Evolutionary conservation across 129 eudicot genomes (phyloP), one percentile per base, ranked within the genome.

Genomic region (carrot (Daucus carota)): DNA sequence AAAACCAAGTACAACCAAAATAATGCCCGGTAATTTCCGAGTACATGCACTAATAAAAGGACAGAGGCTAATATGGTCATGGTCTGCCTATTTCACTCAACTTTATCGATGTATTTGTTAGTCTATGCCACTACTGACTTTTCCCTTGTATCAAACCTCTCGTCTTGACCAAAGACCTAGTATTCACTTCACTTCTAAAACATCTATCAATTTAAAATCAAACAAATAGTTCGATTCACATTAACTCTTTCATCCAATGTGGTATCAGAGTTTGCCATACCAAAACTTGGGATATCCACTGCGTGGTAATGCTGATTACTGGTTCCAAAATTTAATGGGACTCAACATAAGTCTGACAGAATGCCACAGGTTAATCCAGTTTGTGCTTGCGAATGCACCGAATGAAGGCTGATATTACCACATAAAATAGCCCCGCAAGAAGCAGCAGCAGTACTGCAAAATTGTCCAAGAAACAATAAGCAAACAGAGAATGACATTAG

Each of bases 401-500:
- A 8, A 76, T 73, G 74, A 76, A 47, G 44, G 86, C 32, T 28
- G 80, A 74, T 78, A 86, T 57, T 29, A 41, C 75, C 73, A 70
- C 43, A 76, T 78, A 89, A 31, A 78, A 28, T 48, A 80, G 77
- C 46, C 87, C 93, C 54, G 84, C 45, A 76, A 80, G 83, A 73
- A 82, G 73, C 50, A 84, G 84, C 26, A 89, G 78, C 84, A 76
- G 65, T 74, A 82, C 90, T 89, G 81, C 88, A 82, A 76, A n/a
- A 36, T 63, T 43, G 24, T 76, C 28, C 12, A 3, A 29, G 43
- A 67, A 44, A 59, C 31, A 34, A 31, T 45, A 24, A 72, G 32
- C 52, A 15, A 67, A 17, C 45, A 67, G 40, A 15, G 59, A 1
- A 13, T 20, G 12, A 66, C 24, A 32, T 31, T 6, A 16, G 45